phyloP scores from a whole-genome alignment of 2,329 filamentous ascomycete species.

The Nothopassalora personata region DNA sequence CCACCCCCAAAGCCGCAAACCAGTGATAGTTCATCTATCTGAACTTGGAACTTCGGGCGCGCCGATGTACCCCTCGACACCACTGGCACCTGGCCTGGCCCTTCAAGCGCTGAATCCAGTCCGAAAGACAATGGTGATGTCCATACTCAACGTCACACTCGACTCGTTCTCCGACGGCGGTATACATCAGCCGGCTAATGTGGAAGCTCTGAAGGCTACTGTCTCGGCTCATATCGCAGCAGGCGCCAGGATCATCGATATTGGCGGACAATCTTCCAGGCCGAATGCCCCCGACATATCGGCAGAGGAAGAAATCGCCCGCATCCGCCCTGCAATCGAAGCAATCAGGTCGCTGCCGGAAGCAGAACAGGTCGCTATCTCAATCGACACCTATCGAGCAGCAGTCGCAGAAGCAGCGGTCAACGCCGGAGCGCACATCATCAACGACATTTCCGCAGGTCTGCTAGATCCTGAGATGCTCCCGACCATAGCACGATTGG shows the following conservation, averaged over 20 bases:
- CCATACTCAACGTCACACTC: constrained; percentile 88
- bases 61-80: constrained; percentile 36
- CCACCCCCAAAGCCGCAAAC: constrained; percentile 30
- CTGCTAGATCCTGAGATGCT: constrained; percentile 76
- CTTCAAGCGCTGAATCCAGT: constrained; percentile 53
- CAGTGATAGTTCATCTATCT: constrained; percentile 33
- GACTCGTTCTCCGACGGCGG: constrained; percentile 97
- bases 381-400: constrained; percentile 88
- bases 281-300: constrained; percentile 66
- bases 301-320: constrained; percentile 66
- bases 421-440: constrained; percentile 75
- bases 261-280: constrained; percentile 89
- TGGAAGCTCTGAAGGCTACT: constrained; percentile 50
- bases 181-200: constrained; percentile 47
- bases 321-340: constrained; percentile 73
- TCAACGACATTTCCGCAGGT: constrained; percentile 92
- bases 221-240: constrained; percentile 57
- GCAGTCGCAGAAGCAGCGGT: constrained; percentile 72
- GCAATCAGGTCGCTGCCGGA: constrained; percentile 64
- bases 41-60: constrained; percentile 31
- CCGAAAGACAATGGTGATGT: constrained; percentile 76
- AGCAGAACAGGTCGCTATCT: constrained; percentile 63
- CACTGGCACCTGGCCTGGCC: constrained; percentile 42
- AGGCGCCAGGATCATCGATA: constrained; percentile 80
- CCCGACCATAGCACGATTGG: constrained; percentile 66